Evolutionary conservation across 768 basidiomycete genomes (phyloP).

Genomic region (Termitomyces sp.): DNA sequence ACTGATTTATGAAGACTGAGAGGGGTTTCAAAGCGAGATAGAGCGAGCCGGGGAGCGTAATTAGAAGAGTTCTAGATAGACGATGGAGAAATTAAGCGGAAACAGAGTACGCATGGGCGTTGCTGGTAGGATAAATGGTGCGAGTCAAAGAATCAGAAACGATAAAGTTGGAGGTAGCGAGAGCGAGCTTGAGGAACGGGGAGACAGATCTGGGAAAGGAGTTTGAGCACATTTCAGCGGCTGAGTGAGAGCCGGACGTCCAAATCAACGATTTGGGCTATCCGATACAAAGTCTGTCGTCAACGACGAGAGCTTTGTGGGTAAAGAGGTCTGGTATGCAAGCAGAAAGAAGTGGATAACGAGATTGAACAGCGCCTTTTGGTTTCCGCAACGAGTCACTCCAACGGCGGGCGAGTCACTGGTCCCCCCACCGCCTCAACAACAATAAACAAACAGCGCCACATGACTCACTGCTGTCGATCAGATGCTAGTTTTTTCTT

Average conservation of each 20-base stretch:
- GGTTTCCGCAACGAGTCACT: conserved; percentile 12
- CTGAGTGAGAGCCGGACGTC: conserved; percentile 27
- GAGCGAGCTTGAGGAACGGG: conserved; percentile 17
- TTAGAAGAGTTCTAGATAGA: conserved; percentile 17
- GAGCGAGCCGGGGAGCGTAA: conserved; percentile 18
- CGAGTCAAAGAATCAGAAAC: conserved; percentile 11
- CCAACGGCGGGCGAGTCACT: conserved; percentile 16
- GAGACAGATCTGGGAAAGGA: conserved; percentile 18
- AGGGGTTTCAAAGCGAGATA: conserved; percentile 19
- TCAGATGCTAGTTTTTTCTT: background rate
- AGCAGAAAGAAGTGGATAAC: background rate
- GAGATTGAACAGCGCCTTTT: background rate
- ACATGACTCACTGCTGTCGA: conserved; percentile 18
- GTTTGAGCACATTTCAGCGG: conserved; percentile 35
- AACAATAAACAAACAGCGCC: conserved; percentile 14
- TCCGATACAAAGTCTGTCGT: conserved; percentile 37
- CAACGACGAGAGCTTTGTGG: conserved; percentile 17
- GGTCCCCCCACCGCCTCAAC: conserved; percentile 14
- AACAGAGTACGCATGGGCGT: conserved; percentile 27
- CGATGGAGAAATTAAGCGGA: conserved; percentile 27
- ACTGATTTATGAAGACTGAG: conserved; percentile 22
- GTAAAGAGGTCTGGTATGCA: conserved; percentile 8
- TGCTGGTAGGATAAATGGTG: conserved; percentile 16
- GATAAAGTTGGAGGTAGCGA: conserved; percentile 11
- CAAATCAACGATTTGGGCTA: conserved; percentile 39